Evolutionary conservation across 352 stramenopile species (phyloP), one percentile per base, ranked within the genome.

Genomic region (Pythium chondricola): DNA sequence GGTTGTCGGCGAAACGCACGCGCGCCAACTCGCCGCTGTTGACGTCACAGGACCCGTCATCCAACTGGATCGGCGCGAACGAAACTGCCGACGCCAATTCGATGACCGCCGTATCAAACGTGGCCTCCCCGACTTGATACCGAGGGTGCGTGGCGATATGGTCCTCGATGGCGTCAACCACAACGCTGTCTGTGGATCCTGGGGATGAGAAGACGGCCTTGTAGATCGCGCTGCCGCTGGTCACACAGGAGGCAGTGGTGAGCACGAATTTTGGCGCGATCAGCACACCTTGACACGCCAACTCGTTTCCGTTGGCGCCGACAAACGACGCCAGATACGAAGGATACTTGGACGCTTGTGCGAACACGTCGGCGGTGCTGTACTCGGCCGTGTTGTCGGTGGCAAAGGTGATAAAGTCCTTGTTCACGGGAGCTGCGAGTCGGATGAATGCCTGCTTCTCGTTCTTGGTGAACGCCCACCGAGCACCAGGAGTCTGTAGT

Each of bases 261-360:
- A 72, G 50, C 22, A 72, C 52, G 18, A 44, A 62, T 35, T 72
- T 56, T 17, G 63, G 41, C 0, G 63, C 59, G 20, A 72, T 63
- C 14, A 72, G 52, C n/a, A 63, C 58, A 17, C 51, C 63, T 26
- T 69, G 61, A 20, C 61, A 69, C 16, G 35, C 10, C 10, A 48
- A 10, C 10, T 53, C 43, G 2, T 27, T 11, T 6, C 35, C 41
- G 4, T 10, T 8, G 1, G 33, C 21, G 17, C 48, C 31, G 7
- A 52, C 18, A 35, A 63, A 63, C 6, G 22, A 52, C 5, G 48
- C 38, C 11, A 63, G 31, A 31, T 55, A 63, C 21, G 56, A 58
- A 6, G 56, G 56, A 24, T 48, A 63, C 36, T 53, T 54, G 13
- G 46, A 37, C 1, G 48, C 33, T 6, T 52, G 43, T 17, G 20